phyloP scores from a whole-genome alignment of 345 rosid species.

The Corchorus olitorius region DNA sequence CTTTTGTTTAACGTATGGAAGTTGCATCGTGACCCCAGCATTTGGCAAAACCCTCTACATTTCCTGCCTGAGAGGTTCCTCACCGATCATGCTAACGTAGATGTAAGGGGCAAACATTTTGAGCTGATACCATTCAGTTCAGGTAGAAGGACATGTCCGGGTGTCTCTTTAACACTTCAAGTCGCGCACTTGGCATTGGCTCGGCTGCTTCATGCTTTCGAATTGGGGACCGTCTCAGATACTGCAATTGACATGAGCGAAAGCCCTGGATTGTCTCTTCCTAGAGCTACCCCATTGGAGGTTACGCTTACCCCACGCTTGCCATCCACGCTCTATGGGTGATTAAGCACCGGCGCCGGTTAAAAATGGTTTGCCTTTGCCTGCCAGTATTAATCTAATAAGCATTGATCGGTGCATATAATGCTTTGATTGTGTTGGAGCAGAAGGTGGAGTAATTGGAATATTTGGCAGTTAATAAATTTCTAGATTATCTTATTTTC shows the following conservation, averaged over 20 bases:
- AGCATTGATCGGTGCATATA: too few relatives aligned
- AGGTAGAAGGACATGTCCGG: slow-evolving; percentile 58
- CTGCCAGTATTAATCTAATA: too few relatives aligned
- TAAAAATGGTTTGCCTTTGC: too few relatives aligned
- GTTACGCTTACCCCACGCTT: slow-evolving; percentile 48
- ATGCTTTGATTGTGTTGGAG: too few relatives aligned
- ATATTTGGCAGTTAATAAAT: too few relatives aligned
- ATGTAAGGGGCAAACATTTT: slow-evolving; percentile 46
- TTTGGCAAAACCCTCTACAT: slow-evolving; percentile 41
- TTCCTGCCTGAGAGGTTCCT: slow-evolving; percentile 57
- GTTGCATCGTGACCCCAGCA: slow-evolving; percentile 47
- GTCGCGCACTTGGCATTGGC: slow-evolving; percentile 42
- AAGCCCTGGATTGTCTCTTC: slow-evolving; percentile 45
- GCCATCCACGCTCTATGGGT: slow-evolving; percentile 18
- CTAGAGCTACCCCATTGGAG: slow-evolving; percentile 50
- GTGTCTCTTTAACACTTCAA: slow-evolving; percentile 44
- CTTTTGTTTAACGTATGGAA: slow-evolving; percentile 54
- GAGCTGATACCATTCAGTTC: slow-evolving; percentile 54
- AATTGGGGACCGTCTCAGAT: slow-evolving; percentile 27
- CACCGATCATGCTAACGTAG: slow-evolving; percentile 33
- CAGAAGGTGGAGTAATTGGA: too few relatives aligned
- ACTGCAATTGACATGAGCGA: slow-evolving; percentile 42
- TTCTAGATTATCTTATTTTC: too few relatives aligned
- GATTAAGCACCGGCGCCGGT: not conserved
- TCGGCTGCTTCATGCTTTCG: slow-evolving; percentile 48